Evolutionary conservation across 441 rosid species (phyloP).

Genomic region (Populus hybrid): DNA sequence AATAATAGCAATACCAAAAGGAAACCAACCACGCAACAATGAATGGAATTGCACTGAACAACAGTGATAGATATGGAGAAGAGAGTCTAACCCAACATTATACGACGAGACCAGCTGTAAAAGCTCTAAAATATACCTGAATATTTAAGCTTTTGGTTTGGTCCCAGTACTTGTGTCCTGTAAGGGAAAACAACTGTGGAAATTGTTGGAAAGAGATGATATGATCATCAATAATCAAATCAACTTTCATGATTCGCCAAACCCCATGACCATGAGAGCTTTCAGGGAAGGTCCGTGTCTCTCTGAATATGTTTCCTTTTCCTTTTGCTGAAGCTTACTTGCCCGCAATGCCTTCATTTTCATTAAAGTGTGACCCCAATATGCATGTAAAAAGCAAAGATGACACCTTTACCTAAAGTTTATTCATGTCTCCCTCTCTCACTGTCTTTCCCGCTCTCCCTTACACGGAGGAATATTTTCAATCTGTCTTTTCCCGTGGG

Average conservation of each 20-base stretch:
- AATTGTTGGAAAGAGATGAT: neutral
- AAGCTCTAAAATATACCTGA: neutral
- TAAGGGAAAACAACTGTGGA: constrained; percentile 9
- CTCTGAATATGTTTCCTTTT: constrained; percentile 2
- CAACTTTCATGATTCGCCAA: constrained; percentile 25
- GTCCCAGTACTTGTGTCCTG: constrained; percentile 20
- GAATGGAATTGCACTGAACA: too few species aligned
- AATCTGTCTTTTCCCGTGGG: constrained; percentile 18
- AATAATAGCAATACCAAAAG: neutral
- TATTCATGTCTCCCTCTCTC: neutral
- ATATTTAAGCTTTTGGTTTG: constrained; percentile 20
- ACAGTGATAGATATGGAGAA: neutral
- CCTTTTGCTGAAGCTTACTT: neutral
- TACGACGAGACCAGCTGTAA: neutral
- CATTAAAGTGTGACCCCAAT: constrained; percentile 8
- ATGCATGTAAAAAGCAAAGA: constrained; percentile 9
- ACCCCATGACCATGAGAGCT: constrained; percentile 11
- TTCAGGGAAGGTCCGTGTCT: constrained; percentile 18
- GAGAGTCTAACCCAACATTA: neutral
- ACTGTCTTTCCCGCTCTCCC: neutral
- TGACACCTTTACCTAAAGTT: neutral
- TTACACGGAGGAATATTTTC: constrained; percentile 30
- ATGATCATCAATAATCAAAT: neutral
- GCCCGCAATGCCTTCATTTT: constrained; percentile 6
- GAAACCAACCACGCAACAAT: neutral